phyloP scores from a whole-genome alignment of 495 filamentous ascomycete genomes.

The Penicilliopsis zonata region DNA sequence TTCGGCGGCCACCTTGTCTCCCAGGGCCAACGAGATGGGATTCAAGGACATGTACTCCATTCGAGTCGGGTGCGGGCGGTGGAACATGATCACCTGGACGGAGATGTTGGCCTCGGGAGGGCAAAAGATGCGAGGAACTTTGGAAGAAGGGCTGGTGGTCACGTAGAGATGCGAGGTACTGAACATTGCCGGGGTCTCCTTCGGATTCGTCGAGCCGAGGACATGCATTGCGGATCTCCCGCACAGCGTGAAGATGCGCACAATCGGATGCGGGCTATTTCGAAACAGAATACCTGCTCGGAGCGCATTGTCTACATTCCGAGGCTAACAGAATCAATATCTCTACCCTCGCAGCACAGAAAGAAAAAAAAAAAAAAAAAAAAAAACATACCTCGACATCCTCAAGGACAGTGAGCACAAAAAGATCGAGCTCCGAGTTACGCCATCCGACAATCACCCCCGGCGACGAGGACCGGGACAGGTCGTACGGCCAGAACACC shows the following conservation, averaged over 20 bases:
- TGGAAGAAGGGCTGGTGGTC: conserved; percentile 41
- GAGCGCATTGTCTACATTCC: conserved; percentile 79
- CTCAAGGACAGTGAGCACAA: conserved; percentile 80
- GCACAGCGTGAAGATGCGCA: conserved; percentile 72
- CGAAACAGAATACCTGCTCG: conserved; percentile 74
- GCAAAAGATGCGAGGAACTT: conserved; percentile 62
- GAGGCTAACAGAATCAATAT: too few relatives aligned
- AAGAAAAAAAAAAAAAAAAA: too few relatives aligned
- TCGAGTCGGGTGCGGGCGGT: conserved; percentile 68
- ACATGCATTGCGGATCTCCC: conserved; percentile 75
- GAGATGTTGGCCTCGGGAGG: conserved; percentile 45
- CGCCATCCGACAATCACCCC: conserved; percentile 92
- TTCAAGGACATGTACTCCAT: conserved; percentile 96
- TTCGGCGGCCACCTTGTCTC: conserved; percentile 48
- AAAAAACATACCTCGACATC: conserved; percentile 72
- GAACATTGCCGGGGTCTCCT: conserved; percentile 34
- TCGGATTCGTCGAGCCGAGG: conserved; percentile 64
- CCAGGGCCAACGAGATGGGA: conserved; percentile 79
- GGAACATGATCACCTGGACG: conserved; percentile 80
- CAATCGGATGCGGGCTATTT: conserved; percentile 68
- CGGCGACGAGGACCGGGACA: conserved; percentile 52
- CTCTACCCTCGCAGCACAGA: background rate
- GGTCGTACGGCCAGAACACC: conserved; percentile 95
- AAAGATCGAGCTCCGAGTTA: conserved; percentile 81
- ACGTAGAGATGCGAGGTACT: conserved; percentile 62